A percentile compares a stretch with the other conserved stretches of the same genome.
Conservation (phyloP, 768 basidiomycete genomes). For the Boletus barrowsii region DNA sequence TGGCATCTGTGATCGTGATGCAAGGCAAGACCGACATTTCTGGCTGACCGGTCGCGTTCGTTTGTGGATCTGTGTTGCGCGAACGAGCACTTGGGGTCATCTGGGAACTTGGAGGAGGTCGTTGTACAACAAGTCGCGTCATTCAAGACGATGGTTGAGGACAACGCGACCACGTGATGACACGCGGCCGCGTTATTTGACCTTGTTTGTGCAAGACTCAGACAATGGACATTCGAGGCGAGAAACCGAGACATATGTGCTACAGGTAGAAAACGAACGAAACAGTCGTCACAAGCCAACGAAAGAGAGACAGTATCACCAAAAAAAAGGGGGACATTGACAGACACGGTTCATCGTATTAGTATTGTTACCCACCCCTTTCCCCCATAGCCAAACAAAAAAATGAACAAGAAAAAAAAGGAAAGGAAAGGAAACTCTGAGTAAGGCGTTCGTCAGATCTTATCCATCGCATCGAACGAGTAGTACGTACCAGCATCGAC, state of each 20-base stretch:
- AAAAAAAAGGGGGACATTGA: slow-evolving; percentile 4
- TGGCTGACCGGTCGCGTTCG: background rate
- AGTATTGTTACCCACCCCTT: slow-evolving; percentile 14
- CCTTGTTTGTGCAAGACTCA: background rate
- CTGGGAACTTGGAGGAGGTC: background rate
- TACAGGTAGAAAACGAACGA: background rate
- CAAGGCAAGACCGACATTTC: background rate
- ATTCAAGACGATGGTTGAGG: background rate
- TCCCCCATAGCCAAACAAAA: slow-evolving; percentile 10
- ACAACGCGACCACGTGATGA: slow-evolving; percentile 7
- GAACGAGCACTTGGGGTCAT: slow-evolving; percentile 1
- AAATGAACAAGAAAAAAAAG: slow-evolving; percentile 18
- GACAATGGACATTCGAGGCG: background rate
- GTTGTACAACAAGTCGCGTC: background rate
- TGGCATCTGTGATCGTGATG: slow-evolving; percentile 18
- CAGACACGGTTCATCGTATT: slow-evolving; percentile 10
- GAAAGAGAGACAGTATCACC: slow-evolving; percentile 1
- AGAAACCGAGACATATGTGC: background rate
- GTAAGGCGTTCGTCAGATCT: background rate
- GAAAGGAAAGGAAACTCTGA: background rate
- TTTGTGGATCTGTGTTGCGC: background rate
- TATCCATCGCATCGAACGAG: background rate
- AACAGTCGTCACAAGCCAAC: background rate
- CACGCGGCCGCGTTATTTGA: slow-evolving; percentile 16
- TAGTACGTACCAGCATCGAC: slow-evolving; percentile 8